Evolutionary conservation across 768 basidiomycete genomes (phyloP).

Genomic region (Lactifluus hygrophoroides): DNA sequence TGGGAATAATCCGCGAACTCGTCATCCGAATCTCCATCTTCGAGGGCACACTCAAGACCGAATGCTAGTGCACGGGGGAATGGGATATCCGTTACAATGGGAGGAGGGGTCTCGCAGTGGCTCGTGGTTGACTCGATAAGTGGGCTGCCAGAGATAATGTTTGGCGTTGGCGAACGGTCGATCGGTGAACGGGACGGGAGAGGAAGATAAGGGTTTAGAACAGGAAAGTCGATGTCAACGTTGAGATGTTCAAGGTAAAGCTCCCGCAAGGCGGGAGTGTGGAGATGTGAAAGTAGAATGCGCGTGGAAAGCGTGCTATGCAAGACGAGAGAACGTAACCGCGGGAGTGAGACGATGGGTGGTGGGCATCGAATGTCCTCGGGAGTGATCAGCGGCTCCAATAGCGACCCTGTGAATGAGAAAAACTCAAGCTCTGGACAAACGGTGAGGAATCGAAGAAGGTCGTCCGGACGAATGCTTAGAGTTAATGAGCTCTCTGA

Average conservation of each 20-base stretch:
- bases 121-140: not conserved
- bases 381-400: conserved; percentile 32
- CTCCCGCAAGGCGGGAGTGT: conserved; percentile 49
- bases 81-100: not conserved
- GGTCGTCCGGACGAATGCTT: conserved; percentile 37
- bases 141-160: not conserved
- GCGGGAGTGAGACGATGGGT: conserved; percentile 45
- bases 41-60: conserved; percentile 25
- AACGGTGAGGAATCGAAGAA: conserved; percentile 52
- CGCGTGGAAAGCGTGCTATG: conserved; percentile 55
- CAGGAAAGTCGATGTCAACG: conserved; percentile 38
- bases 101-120: not conserved
- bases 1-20: conserved; percentile 69
- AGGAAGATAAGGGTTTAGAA: conserved; percentile 21
- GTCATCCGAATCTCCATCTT: conserved; percentile 66
- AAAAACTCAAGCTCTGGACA: conserved; percentile 57
- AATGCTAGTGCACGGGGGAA: not conserved
- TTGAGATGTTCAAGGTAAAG: conserved; percentile 63
- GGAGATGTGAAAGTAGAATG: conserved; percentile 53
- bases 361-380: conserved; percentile 20
- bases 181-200: conserved; percentile 21
- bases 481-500: conserved; percentile 37
- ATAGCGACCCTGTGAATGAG: conserved; percentile 45
- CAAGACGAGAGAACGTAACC: conserved; percentile 48
- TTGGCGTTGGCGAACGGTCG: not conserved